A percentile compares a stretch with the other conserved stretches of the same genome.
These are phyloP conservation scores for Cladorrhinum sp. DNA, from an alignment of 2,329 filamentous ascomycete species.

Conservation along the genomic window DNA sequence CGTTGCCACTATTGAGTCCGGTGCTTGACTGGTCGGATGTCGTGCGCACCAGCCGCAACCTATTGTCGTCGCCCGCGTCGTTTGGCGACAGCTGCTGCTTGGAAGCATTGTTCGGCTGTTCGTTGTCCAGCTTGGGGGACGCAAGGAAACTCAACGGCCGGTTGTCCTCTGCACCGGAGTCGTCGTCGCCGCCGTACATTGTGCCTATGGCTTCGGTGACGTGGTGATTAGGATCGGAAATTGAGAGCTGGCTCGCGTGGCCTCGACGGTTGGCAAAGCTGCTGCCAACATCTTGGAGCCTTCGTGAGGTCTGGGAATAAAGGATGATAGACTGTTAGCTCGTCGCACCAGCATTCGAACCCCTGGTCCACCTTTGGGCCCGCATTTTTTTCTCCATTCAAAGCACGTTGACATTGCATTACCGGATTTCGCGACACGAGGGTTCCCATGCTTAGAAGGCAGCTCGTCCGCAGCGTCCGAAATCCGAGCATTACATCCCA, in stretches of 20 bases:
- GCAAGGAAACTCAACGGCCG: conserved; percentile 75
- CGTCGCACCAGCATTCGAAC: conserved; percentile 13
- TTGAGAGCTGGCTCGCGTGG: conserved; percentile 57
- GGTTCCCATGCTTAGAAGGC: conserved; percentile 16
- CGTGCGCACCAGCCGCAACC: conserved; percentile 43
- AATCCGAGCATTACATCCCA: conserved; percentile 13
- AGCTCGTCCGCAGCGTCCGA: conserved; percentile 11
- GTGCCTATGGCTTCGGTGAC: conserved; percentile 92
- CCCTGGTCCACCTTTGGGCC: conserved; percentile 27
- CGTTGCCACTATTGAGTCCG: conserved; percentile 20
- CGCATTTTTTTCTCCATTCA: conserved; percentile 28
- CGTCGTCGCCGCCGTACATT: conserved; percentile 76
- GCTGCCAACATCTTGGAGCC: conserved; percentile 54
- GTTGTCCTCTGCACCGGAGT: conserved; percentile 46
- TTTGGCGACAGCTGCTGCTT: conserved; percentile 32
- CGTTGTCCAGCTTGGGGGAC: conserved; percentile 49
- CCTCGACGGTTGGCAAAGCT: conserved; percentile 58
- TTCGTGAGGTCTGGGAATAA: conserved; percentile 49
- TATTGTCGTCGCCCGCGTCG: conserved; percentile 42
- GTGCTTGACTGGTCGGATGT: conserved; percentile 43
- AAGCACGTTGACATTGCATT: conserved; percentile 13
- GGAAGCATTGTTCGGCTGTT: conserved; percentile 42
- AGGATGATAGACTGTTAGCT: conserved; percentile 19
- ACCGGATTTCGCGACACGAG: conserved; percentile 18
- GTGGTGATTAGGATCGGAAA: conserved; percentile 89